Conservation (phyloP, 495 filamentous ascomycete species). For the Daldinia grandis region DNA sequence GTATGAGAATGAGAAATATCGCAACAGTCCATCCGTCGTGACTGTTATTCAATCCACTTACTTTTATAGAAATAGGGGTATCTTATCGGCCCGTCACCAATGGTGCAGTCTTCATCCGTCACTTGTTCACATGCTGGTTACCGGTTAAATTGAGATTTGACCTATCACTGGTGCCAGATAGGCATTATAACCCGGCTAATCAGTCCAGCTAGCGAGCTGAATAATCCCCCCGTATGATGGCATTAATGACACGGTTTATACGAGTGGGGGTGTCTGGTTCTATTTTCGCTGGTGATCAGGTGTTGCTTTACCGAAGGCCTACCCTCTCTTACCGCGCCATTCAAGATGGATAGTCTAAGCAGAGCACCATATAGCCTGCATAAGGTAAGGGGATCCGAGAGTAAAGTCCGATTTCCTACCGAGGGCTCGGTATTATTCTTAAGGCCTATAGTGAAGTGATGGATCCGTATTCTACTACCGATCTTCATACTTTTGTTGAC, state of each 20-base stretch:
- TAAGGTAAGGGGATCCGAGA: neutral
- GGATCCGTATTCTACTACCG: too few species aligned
- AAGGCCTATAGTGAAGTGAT: too few species aligned
- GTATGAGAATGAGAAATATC: neutral
- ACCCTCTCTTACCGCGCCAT: neutral
- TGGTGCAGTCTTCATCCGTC: constrained; percentile 5
- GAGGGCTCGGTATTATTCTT: neutral
- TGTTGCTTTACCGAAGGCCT: neutral
- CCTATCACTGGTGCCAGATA: constrained; percentile 3
- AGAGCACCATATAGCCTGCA: neutral
- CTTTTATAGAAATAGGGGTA: constrained; percentile 3
- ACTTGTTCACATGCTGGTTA: neutral
- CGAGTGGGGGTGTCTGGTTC: neutral
- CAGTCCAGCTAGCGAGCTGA: constrained; percentile 4
- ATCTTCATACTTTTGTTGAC: too few species aligned
- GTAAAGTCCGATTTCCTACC: neutral
- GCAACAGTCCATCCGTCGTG: neutral
- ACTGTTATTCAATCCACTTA: neutral
- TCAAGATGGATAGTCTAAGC: neutral
- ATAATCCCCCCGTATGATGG: neutral
- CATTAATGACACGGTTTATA: constrained; percentile 12
- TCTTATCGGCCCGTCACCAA: neutral
- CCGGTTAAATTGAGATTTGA: constrained; percentile 33
- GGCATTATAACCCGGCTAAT: constrained; percentile 14
- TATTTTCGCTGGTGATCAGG: constrained; percentile 4